These are phyloP conservation scores for Ogataea kodamae DNA, from an alignment of 805 yeast species.

Conservation along the genomic window DNA sequence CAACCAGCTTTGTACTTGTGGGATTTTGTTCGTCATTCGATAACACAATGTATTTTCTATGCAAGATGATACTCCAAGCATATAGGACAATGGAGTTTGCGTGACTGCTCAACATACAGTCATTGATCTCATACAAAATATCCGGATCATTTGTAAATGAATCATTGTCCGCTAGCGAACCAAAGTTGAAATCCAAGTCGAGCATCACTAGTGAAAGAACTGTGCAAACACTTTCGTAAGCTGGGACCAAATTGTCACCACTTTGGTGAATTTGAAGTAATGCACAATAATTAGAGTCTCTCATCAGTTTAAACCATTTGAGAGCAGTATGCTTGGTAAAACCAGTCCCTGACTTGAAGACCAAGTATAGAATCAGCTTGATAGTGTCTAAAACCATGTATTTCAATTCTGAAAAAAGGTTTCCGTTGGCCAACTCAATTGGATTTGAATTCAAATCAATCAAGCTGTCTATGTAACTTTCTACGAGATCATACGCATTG, in stretches of 20 bases:
- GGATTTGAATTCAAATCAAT: slow-evolving; percentile 10
- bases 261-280: slow-evolving; percentile 26
- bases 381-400: slow-evolving; percentile 23
- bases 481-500: slow-evolving; percentile 29
- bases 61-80: slow-evolving; percentile 63
- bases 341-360: slow-evolving; percentile 24
- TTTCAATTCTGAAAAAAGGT: slow-evolving; percentile 18
- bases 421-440: slow-evolving; percentile 11
- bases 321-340: slow-evolving; percentile 32
- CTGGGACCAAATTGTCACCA: slow-evolving; percentile 16
- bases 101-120: slow-evolving; percentile 28
- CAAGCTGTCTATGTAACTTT: slow-evolving; percentile 26
- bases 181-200: slow-evolving; percentile 52
- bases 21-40: slow-evolving; percentile 30
- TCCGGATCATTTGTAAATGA: slow-evolving; percentile 43
- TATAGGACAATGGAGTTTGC: slow-evolving; percentile 51
- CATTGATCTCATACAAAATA: slow-evolving; percentile 28
- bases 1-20: slow-evolving; percentile 18
- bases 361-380: slow-evolving; percentile 26
- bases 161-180: slow-evolving; percentile 36
- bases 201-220: slow-evolving; percentile 49
- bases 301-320: slow-evolving; percentile 57
- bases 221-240: slow-evolving; percentile 46
- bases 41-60: slow-evolving; percentile 47
- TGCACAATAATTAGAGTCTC: slow-evolving; percentile 25